Conservation (phyloP, 306 rosid genomes). For the Ziziphus jujuba region DNA sequence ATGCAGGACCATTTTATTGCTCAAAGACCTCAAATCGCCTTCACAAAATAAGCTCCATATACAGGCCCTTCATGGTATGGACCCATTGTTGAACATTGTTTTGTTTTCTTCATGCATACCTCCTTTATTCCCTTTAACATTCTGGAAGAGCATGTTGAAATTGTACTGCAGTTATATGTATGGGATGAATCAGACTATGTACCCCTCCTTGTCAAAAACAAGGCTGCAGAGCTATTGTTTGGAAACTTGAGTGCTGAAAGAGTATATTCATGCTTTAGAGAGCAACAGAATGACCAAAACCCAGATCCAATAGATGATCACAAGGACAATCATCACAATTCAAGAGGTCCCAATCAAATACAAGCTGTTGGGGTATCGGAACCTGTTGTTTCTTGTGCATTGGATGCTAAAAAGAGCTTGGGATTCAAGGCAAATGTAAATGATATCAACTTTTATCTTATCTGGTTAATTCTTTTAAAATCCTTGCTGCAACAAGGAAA, state of each 20-base stretch:
- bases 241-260: conserved; percentile 77
- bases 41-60: conserved; percentile 60
- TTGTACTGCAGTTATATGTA: conserved; percentile 54
- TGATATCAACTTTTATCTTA: conserved; percentile 35
- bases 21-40: conserved; percentile 55
- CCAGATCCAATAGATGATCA: conserved; percentile 14
- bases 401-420: conserved; percentile 20
- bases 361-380: conserved; percentile 24
- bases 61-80: conserved; percentile 82
- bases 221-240: conserved; percentile 75
- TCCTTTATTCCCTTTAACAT: not conserved
- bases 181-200: conserved; percentile 76
- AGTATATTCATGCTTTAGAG: conserved; percentile 46
- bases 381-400: conserved; percentile 27
- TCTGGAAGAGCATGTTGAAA: conserved; percentile 2
- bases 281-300: conserved; percentile 21
- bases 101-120: not conserved
- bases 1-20: conserved; percentile 50
- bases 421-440: conserved; percentile 26
- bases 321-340: conserved; percentile 11
- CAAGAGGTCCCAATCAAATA: conserved; percentile 2
- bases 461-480: conserved; percentile 73
- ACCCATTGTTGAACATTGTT: conserved; percentile 14
- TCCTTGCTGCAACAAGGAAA: conserved; percentile 62
- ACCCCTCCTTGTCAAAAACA: conserved; percentile 67